phyloP scores from a whole-genome alignment of 1,284 basidiomycete genomes.

The Psilocybe mexicana region DNA sequence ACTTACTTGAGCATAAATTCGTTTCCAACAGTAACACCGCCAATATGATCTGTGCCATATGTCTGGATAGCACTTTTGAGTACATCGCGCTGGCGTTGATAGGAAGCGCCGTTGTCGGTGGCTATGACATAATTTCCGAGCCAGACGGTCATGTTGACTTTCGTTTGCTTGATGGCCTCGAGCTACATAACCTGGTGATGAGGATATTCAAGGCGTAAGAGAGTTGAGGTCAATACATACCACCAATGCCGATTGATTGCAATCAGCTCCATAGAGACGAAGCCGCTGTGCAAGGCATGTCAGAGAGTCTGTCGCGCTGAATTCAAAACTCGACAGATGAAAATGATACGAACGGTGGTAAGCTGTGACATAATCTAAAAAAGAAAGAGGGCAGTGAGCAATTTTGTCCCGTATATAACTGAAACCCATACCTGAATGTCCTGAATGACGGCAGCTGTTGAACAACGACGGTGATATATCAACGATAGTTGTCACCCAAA shows the following conservation, averaged over 20 bases:
- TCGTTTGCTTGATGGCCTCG: slow-evolving; percentile 75
- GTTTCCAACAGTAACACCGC: slow-evolving; percentile 81
- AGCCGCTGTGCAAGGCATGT: slow-evolving; percentile 34
- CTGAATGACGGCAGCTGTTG: slow-evolving; percentile 42
- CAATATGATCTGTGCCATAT: slow-evolving; percentile 79
- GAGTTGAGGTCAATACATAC: slow-evolving; percentile 27
- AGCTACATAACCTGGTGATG: slow-evolving; percentile 28
- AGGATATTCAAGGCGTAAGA: not conserved
- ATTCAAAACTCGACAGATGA: not conserved
- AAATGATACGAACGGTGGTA: slow-evolving; percentile 30
- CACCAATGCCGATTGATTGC: slow-evolving; percentile 47
- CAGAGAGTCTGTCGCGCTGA: not conserved
- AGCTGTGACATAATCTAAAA: slow-evolving; percentile 47
- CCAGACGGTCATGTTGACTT: slow-evolving; percentile 86
- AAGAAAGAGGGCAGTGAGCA: not conserved
- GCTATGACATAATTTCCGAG: slow-evolving; percentile 77
- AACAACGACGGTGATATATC: not conserved
- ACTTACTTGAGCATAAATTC: slow-evolving; percentile 80
- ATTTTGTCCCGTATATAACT: not conserved
- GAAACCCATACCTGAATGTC: slow-evolving; percentile 45
- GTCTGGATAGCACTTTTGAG: slow-evolving; percentile 73
- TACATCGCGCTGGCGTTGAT: slow-evolving; percentile 68
- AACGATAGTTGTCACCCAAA: not conserved
- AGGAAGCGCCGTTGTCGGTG: slow-evolving; percentile 65
- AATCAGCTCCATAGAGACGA: slow-evolving; percentile 49